Conservation (phyloP, 257 asterid genomes). For the Linderniella brevidens region DNA sequence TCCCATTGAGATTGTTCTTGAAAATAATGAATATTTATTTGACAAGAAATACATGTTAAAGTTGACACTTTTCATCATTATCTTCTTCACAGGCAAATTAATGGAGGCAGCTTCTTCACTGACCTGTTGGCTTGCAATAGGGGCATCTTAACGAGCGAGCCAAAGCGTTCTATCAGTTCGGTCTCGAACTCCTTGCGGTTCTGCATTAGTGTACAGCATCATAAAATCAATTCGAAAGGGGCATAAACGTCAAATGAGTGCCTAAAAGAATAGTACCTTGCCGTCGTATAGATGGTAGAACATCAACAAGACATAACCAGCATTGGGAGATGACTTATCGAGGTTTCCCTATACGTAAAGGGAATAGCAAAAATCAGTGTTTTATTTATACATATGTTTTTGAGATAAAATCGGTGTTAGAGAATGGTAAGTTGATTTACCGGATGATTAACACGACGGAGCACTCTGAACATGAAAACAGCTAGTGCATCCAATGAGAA, state of each 20-base stretch:
- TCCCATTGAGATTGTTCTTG: no score
- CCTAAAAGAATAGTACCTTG: slow-evolving; percentile 38
- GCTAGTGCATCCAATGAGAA: slow-evolving; percentile 86
- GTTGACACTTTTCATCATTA: not conserved
- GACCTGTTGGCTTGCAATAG: slow-evolving; percentile 65
- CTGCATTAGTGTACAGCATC: slow-evolving; percentile 24
- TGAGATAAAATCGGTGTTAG: not conserved
- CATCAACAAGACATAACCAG: slow-evolving; percentile 80
- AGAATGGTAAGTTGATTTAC: slow-evolving; percentile 21
- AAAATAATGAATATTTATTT: no score
- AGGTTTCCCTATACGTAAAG: slow-evolving; percentile 63
- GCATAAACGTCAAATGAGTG: not conserved
- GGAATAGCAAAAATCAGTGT: slow-evolving; percentile 4
- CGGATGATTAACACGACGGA: slow-evolving; percentile 83
- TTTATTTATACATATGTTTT: no score
- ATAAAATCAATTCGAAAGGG: slow-evolving; percentile 3
- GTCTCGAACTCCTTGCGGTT: slow-evolving; percentile 67
- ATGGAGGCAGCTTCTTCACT: not conserved
- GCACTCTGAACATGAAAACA: slow-evolving; percentile 73
- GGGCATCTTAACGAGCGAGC: slow-evolving; percentile 88
- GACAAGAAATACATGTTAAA: not conserved
- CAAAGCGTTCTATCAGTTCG: slow-evolving; percentile 78
- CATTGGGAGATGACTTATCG: slow-evolving; percentile 76
- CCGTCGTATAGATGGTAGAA: slow-evolving; percentile 90
- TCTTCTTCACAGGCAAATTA: no score